Base-by-base conservation (phyloP, 2,329 filamentous ascomycete species). In the Alternaria sp. region DNA sequence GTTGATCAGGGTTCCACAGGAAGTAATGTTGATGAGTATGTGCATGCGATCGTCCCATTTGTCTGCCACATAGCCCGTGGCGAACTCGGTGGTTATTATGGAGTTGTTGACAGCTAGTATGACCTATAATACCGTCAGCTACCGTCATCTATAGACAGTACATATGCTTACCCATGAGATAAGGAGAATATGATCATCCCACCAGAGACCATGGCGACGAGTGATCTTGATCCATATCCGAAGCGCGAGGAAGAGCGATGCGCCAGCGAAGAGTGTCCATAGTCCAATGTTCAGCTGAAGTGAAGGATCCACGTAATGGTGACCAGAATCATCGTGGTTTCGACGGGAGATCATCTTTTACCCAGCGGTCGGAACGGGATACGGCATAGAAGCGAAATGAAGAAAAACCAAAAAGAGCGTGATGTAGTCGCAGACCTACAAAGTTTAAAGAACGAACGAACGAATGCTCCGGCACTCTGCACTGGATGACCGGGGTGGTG, bases 1-100 rank as follows among this genome's bases (percentile, higher is more conserved):
- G 44, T 74, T 75, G 14, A 80, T 61, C 2, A 80, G 67, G 28
- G 77, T 80, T 9, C 77, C 76, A 57, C 78, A 80, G 7, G 78
- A 79, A 34, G 73, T 74, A 24, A 79, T 70, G 64, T 81, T 83
- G 76, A 85, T 84, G 56, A 86, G 74, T 63, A 85, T 84, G 66
- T 83, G 82, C 83, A 85, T 85, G 54, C 78, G 79, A 62, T 84
- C 82, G 59, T 82, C 80, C 84, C 84, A 86, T 18, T 74, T 67
- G n/a, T 81, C 69, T 1, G 75, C 69, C 5, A 83, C 79, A 61
- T 85, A 85, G 51, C 83, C 83, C 7, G 80, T 84, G 7, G 80
- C 81, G 57, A 82, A 85, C 59, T 85, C 75, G 48, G 80, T 63
- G 1, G 81, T 69, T 54, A 85, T 85, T 16, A 85, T 66, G 48